phyloP scores from a whole-genome alignment of 768 basidiomycete genomes.

The Tubosaeta sp. region DNA sequence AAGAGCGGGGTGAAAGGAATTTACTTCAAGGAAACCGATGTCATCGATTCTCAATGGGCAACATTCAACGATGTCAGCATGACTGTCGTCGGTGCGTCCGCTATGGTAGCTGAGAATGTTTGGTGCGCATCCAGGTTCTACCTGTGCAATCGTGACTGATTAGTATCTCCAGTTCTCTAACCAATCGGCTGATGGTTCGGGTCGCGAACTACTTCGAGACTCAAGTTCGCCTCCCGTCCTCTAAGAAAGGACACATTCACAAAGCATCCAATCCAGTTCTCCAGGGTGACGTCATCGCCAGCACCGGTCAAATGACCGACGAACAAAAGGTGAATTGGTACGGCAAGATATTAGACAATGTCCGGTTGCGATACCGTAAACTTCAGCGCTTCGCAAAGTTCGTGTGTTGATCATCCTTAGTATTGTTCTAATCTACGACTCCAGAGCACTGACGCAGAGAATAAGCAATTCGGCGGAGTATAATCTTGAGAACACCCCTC shows the following conservation, averaged over 20 bases:
- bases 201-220: conserved; percentile 94
- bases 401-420: background rate
- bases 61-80: conserved; percentile 91
- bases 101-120: conserved; percentile 91
- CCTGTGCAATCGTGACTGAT: background rate
- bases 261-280: conserved; percentile 32
- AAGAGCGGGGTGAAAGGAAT: conserved; percentile 89
- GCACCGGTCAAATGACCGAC: conserved; percentile 57
- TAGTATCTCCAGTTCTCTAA: conserved; percentile 61
- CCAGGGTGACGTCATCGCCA: conserved; percentile 34
- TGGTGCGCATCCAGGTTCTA: conserved; percentile 53
- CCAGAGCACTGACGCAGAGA: conserved; percentile 70
- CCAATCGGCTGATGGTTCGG: conserved; percentile 88
- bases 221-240: conserved; percentile 74
- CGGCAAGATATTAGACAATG: conserved; percentile 87
- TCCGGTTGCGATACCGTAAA: conserved; percentile 87
- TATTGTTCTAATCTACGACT: conserved; percentile 4
- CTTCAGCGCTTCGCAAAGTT: conserved; percentile 90
- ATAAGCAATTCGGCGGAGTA: conserved; percentile 96
- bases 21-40: conserved; percentile 96
- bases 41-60: conserved; percentile 95
- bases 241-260: conserved; percentile 29
- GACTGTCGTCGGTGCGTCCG: conserved; percentile 80
- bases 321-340: conserved; percentile 89
- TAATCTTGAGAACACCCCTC: conserved; percentile 63